Evolutionary conservation across 75 land plant species (phyloP), one percentile per base, ranked within the genome.

Genomic region (Pseudotsuga menziesii): DNA sequence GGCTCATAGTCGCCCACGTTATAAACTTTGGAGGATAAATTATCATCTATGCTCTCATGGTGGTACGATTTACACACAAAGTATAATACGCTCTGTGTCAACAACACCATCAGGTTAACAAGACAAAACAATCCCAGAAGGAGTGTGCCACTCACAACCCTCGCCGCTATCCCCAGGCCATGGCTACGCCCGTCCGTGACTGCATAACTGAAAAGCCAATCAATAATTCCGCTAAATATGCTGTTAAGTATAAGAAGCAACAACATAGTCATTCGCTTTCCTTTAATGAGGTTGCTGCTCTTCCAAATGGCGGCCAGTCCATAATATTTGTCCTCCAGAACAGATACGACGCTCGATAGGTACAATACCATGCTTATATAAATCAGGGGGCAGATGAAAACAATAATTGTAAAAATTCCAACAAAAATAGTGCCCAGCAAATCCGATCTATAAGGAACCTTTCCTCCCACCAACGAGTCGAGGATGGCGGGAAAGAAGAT

Each of bases 1-100:
- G 97, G 91, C 78, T 79, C 84, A 77, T 96, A 96, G 54, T 88
- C 92, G 16, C 92, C 94, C 23, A 87, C 32, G 32, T 29, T 29
- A 29, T 29, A 29, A 29, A 29, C 32, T 29, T 29, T 29, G 32
- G 1, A 29, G 1, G 32, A 29, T 29, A 29, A 29, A 29, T 29
- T 29, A 29, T 90, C 82, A 76, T 95, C 95, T 29, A 95, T 85
- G 81, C 81, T 88, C 83, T 95, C 91, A 26, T 86, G 90, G 80
- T 89, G 95, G 57, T 84, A 80, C 1, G 95, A 87, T 66, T 95
- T 92, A 82, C 94, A 92, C 3, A 85, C 86, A 58, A 95, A 95
- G 76, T 95, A 95, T 60, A 95, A 60, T 8, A 95, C 85, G 4
- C 90, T 90, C 75, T 95, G 89, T 25, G 86, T 66, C 59, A 95